Base-by-base conservation (phyloP, 805 yeast species). In the Ogataea ramenticola region DNA sequence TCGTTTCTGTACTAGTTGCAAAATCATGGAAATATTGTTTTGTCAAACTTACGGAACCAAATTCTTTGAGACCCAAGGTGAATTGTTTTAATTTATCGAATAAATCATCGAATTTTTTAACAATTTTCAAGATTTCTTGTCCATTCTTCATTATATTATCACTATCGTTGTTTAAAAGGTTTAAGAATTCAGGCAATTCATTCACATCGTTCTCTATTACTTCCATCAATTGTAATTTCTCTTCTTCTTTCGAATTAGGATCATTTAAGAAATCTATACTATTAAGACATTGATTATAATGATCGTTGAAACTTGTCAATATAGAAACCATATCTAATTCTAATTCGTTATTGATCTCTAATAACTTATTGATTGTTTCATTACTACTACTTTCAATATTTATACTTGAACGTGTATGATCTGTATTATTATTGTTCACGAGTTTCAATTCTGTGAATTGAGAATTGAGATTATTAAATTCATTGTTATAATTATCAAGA, bases 271-370 rank as follows among this genome's bases (percentile, higher is more conserved):
- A 47, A 4, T 63, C 62, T 3, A 66, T 55, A 10, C 77, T 84
- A 47, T 74, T 64, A 12, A 65, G 52, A 51, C 95, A 85, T 56
- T 86, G 88, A 60, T 89, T 96, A 54, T 80, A 87, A 63, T 89
- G 96, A 43, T 77, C 77, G 11, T 96, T 82, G 39, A 89, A 66
- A 54, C 89, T 77, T 44, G 79, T 80, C 30, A 90, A 65, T 16
- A 83, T 67, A 2, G 74, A 71, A 1, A 86, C 95, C 61, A 87
- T 70, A 43, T 84, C 93, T 46, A 72, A 70, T 43, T 87, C 95
- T 40, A 79, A 55, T 1, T 68, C 65, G 15, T 62, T 53, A 47
- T 75, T 78, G 43, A 74, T 77, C 2, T 54, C 55, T 19, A 68
- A 42, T 7, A 62, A 45, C 19, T 49, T 50, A 19, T 49, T 48